Conservation (phyloP, 2,329 filamentous ascomycete species). For the Leptographium wingfieldii region DNA sequence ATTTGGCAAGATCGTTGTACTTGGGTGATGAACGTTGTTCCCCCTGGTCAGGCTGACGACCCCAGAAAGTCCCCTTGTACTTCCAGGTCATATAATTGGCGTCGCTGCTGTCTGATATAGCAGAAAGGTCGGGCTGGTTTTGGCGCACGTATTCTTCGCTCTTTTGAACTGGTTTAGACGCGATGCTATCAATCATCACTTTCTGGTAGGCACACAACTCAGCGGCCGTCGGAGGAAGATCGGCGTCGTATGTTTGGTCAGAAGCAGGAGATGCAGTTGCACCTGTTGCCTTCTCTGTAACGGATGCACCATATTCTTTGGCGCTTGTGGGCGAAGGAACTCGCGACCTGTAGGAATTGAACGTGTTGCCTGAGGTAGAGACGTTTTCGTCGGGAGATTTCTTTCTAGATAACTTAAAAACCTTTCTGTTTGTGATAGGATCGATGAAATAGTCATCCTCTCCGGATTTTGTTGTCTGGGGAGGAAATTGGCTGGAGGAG, state of each 20-base stretch:
- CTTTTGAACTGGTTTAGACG: conserved; percentile 3
- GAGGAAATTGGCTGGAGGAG: conserved; percentile 10
- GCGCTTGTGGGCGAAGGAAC: conserved; percentile 14
- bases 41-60: conserved; percentile 6
- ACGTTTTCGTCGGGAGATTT: conserved; percentile 9
- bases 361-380: conserved; percentile 18
- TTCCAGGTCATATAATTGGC: conserved; percentile 8
- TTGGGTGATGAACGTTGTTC: neutral
- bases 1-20: conserved; percentile 13
- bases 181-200: conserved; percentile 4
- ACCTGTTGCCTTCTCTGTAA: neutral
- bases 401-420: conserved; percentile 18
- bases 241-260: neutral
- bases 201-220: conserved; percentile 24
- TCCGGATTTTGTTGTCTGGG: conserved; percentile 5
- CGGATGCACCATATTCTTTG: neutral
- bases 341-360: conserved; percentile 22
- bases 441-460: conserved; percentile 34
- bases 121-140: conserved; percentile 10
- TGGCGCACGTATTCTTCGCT: conserved; percentile 21
- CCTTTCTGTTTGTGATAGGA: conserved; percentile 45
- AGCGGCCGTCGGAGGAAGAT: conserved; percentile 9
- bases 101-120: conserved; percentile 4
- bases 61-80: conserved; percentile 14
- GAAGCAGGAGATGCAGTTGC: neutral